Conservation (phyloP, 2,329 filamentous ascomycete species). For the Aspergillus arachidicola region DNA sequence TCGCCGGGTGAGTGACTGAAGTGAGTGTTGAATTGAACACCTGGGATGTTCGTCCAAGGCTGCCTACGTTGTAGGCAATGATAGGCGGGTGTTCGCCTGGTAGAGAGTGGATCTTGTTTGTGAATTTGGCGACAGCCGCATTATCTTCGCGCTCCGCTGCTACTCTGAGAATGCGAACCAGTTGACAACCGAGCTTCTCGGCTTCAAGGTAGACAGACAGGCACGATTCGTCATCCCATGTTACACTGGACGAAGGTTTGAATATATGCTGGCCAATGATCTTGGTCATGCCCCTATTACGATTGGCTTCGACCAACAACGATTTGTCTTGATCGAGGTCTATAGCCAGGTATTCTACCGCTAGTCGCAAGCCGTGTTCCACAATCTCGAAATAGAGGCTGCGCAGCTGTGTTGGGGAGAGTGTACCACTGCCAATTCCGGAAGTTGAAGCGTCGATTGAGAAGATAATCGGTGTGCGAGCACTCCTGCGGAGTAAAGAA, state of each 20-base stretch:
- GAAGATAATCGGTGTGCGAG: constrained; percentile 60
- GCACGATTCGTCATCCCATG: constrained; percentile 40
- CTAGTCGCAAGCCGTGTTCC: constrained; percentile 43
- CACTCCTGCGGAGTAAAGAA: constrained; percentile 58
- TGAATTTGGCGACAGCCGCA: constrained; percentile 38
- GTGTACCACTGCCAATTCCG: constrained; percentile 15
- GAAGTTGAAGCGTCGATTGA: constrained; percentile 50
- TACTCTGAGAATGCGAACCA: constrained; percentile 42
- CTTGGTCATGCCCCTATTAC: constrained; percentile 42
- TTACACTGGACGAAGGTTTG: constrained; percentile 30
- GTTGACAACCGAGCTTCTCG: constrained; percentile 40
- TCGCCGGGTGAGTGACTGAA: constrained; percentile 44
- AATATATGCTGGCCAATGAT: constrained; percentile 43
- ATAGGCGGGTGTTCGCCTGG: constrained; percentile 35
- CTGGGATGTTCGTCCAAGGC: constrained; percentile 47
- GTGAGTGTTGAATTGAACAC: constrained; percentile 46
- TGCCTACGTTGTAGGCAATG: constrained; percentile 45
- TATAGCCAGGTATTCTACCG: constrained; percentile 44
- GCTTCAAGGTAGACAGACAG: constrained; percentile 38
- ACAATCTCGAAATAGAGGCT: constrained; percentile 39
- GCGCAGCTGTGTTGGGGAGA: constrained; percentile 10
- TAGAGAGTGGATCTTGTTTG: constrained; percentile 36
- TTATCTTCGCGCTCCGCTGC: constrained; percentile 42
- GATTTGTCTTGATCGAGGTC: constrained; percentile 37
- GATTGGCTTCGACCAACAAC: constrained; percentile 30